Conservation (phyloP, 2,329 filamentous ascomycete genomes). For the Phialocephala sp. region DNA sequence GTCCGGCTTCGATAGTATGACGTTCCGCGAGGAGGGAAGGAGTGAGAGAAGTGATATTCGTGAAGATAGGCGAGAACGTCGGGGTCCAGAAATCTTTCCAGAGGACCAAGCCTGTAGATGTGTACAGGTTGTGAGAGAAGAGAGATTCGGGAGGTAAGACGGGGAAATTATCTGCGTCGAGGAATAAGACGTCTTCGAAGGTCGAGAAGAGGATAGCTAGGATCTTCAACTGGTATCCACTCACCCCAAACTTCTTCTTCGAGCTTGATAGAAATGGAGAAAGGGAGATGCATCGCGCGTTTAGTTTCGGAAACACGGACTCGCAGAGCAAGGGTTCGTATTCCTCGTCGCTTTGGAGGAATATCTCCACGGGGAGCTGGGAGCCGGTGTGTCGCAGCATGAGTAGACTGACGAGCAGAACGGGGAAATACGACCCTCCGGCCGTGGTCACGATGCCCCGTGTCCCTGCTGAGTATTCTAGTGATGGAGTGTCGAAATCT, state of each 20-base stretch:
- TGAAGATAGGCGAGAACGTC: slow-evolving; percentile 47
- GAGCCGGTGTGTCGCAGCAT: slow-evolving; percentile 49
- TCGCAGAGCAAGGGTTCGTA: slow-evolving; percentile 48
- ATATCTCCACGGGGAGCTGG: slow-evolving; percentile 49
- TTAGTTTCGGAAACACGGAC: slow-evolving; percentile 44
- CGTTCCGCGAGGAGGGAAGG: slow-evolving; percentile 21
- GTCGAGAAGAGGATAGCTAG: slow-evolving; percentile 56
- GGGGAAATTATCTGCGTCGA: slow-evolving; percentile 55
- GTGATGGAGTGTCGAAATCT: neutral
- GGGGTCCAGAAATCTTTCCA: slow-evolving; percentile 55
- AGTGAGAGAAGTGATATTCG: slow-evolving; percentile 42
- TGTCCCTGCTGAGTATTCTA: slow-evolving; percentile 15
- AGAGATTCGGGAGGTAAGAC: slow-evolving; percentile 48
- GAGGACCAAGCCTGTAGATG: slow-evolving; percentile 47
- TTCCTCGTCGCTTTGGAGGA: slow-evolving; percentile 45
- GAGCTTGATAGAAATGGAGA: slow-evolving; percentile 47
- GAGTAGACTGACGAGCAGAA: slow-evolving; percentile 47
- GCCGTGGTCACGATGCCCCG: slow-evolving; percentile 51
- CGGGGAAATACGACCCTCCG: slow-evolving; percentile 44
- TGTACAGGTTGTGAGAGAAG: slow-evolving; percentile 50
- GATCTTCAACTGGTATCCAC: slow-evolving; percentile 54
- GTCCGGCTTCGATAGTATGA: slow-evolving; percentile 50
- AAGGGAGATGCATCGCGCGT: slow-evolving; percentile 49
- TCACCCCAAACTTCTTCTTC: slow-evolving; percentile 43
- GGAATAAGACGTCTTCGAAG: slow-evolving; percentile 54